Base-by-base conservation (phyloP, 257 asterid species). In the Plantago major region DNA sequence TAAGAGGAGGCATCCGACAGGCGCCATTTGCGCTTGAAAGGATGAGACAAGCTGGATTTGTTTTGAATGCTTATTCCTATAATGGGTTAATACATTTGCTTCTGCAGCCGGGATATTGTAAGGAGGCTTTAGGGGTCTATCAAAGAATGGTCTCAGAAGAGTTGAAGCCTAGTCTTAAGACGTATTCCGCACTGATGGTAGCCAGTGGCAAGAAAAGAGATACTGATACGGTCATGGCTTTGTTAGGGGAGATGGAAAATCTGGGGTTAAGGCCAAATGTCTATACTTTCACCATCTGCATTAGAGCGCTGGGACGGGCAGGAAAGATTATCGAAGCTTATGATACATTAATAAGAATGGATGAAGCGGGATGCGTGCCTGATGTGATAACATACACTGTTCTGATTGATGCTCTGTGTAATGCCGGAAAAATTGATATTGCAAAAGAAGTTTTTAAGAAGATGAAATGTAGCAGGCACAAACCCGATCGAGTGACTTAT, bases 321-420 rank as follows among this genome's bases (percentile, higher is more conserved):
- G 97, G 99, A 61, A 86, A 84, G 77, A 81, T 89, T 12, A 56
- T 73, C 28, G 95, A 86, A 66, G 97, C 95, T 33, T 86, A 63
- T 69, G 59, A 40, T 74, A 71, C 89, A 57, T 72, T 92, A 42
- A 84, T 81, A 66, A 87, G 95, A 71, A 92, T 92, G 99, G 93
- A 83, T 9, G 71, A 74, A 45, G 96, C 83, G 42, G 97, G 95
- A 60, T 92, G 99, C 79, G 77, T 88, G 28, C 89, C 99, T 42
- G 99, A 92, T 79, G 99, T 89, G 28, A 82, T 89, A 51, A 92
- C 99, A 19, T 89, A 84, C 66, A 92, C 99, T 0, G 99, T 92
- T 57, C 90, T 92, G 37, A 83, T 92, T 64, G 99, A 89, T 74
- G 94, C 99, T 40, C 94, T 92, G 57, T 92, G 96, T 67, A 82